Conservation (phyloP, 2,329 filamentous ascomycete species). For the Chaetoscypha palmicola region DNA sequence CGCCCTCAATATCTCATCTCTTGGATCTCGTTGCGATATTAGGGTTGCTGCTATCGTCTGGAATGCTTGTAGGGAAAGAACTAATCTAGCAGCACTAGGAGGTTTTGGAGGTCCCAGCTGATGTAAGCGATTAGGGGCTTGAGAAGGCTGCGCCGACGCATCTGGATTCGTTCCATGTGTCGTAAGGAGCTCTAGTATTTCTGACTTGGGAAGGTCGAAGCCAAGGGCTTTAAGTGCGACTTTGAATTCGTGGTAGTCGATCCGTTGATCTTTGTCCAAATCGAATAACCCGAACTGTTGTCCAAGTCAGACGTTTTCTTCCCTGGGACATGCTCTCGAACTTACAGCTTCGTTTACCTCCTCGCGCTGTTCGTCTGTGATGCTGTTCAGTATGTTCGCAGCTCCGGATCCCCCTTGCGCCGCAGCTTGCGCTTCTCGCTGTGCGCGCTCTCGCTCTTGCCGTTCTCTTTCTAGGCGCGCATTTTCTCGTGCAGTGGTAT, state of each 20-base stretch:
- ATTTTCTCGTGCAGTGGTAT: slow-evolving; percentile 27
- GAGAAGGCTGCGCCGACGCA: slow-evolving; percentile 47
- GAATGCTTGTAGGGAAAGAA: slow-evolving; percentile 66
- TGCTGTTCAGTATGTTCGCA: slow-evolving; percentile 30
- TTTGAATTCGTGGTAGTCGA: slow-evolving; percentile 97
- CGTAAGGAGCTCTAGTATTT: slow-evolving; percentile 75
- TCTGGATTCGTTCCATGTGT: slow-evolving; percentile 67
- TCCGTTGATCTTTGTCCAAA: slow-evolving; percentile 85
- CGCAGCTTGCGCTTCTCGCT: slow-evolving; percentile 14
- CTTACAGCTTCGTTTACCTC: slow-evolving; percentile 90
- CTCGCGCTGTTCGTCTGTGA: slow-evolving; percentile 84
- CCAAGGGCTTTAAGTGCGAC: slow-evolving; percentile 93
- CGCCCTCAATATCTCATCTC: slow-evolving; percentile 84
- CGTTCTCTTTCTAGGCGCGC: slow-evolving; percentile 36
- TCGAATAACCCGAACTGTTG: slow-evolving; percentile 87
- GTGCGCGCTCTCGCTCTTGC: slow-evolving; percentile 27
- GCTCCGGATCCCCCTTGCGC: slow-evolving; percentile 10
- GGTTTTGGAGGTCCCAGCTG: slow-evolving; percentile 46
- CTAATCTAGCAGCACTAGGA: slow-evolving; percentile 42
- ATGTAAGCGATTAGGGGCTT: slow-evolving; percentile 32
- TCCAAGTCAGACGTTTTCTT: slow-evolving; percentile 3
- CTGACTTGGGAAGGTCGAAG: slow-evolving; percentile 81
- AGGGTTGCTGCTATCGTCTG: slow-evolving; percentile 71
- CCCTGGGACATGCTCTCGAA: slow-evolving; percentile 23
- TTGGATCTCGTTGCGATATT: slow-evolving; percentile 75